phyloP scores from a whole-genome alignment of 352 stramenopile species.

The Phytophthora meadii region DNA sequence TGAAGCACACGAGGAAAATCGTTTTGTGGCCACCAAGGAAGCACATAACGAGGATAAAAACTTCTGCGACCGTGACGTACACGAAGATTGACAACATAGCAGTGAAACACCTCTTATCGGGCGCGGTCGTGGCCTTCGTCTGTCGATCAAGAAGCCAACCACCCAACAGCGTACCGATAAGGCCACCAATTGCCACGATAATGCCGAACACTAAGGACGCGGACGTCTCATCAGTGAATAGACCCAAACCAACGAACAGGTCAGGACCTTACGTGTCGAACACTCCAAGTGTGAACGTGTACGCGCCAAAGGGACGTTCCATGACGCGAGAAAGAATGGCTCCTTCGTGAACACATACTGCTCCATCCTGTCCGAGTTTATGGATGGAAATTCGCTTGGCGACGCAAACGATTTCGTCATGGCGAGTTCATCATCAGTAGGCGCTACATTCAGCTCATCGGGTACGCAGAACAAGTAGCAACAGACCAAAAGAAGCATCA shows the following conservation, averaged over 20 bases:
- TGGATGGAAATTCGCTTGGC: constrained; percentile 4
- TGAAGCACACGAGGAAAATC: constrained; percentile 57
- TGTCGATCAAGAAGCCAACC: constrained; percentile 59
- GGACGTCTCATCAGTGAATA: constrained; percentile 68
- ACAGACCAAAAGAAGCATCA: constrained; percentile 69
- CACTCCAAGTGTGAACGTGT: constrained; percentile 75
- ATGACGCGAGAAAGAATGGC: constrained; percentile 22
- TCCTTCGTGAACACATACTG: neutral
- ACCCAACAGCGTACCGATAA: constrained; percentile 78
- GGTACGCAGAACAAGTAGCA: constrained; percentile 53
- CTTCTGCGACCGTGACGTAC: constrained; percentile 43
- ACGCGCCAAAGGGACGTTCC: constrained; percentile 64
- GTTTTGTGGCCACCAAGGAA: constrained; percentile 34
- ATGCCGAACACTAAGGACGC: constrained; percentile 78
- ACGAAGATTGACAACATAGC: constrained; percentile 50
- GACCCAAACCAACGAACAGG: constrained; percentile 80
- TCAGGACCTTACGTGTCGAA: constrained; percentile 73
- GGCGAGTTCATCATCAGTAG: constrained; percentile 26
- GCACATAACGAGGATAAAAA: constrained; percentile 48
- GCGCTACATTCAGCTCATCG: constrained; percentile 38
- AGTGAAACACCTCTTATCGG: constrained; percentile 40
- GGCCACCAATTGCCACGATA: constrained; percentile 57
- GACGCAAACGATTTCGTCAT: constrained; percentile 24
- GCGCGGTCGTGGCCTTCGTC: constrained; percentile 39
- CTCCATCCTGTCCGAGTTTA: constrained; percentile 6